phyloP scores from a whole-genome alignment of 306 rosid genomes.

The Vigna hirtella region DNA sequence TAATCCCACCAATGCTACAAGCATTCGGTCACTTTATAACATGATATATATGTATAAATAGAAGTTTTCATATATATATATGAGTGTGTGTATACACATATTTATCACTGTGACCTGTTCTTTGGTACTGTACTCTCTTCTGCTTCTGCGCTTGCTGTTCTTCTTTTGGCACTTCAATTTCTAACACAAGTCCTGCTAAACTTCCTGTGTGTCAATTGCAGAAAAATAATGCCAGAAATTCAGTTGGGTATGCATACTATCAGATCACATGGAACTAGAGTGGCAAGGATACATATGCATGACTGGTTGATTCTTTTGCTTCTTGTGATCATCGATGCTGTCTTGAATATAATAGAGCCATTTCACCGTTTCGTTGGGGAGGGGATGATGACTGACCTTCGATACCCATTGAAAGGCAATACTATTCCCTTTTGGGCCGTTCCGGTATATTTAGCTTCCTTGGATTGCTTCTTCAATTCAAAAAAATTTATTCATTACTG shows the following conservation, averaged over 20 bases:
- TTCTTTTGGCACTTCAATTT: conserved; percentile 30
- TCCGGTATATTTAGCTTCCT: conserved; percentile 62
- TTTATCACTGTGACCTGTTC: not conserved
- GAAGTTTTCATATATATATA: too few relatives aligned
- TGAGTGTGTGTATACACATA: not conserved
- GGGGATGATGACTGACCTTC: conserved; percentile 83
- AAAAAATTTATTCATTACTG: not conserved
- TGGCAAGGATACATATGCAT: conserved; percentile 72
- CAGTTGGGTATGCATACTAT: conserved; percentile 73
- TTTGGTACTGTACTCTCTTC: conserved; percentile 5
- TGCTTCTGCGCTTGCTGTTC: conserved; percentile 10
- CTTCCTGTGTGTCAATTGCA: conserved; percentile 43
- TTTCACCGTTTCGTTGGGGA: conserved; percentile 93
- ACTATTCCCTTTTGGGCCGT: conserved; percentile 93
- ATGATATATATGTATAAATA: not conserved
- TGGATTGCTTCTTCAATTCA: not conserved
- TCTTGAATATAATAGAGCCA: conserved; percentile 80
- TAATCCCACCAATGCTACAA: not conserved
- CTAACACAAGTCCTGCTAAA: conserved; percentile 3
- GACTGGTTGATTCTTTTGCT: conserved; percentile 87
- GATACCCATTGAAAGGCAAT: conserved; percentile 76
- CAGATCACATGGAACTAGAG: conserved; percentile 79
- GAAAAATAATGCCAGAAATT: conserved; percentile 77
- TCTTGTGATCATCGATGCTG: conserved; percentile 64
- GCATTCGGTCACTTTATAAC: conserved; percentile 16